Percentiles rank a stretch among this genome's conserved stretches.
Evolutionary conservation across 2,329 filamentous ascomycete genomes (phyloP).

Genomic region (Diaporthe vexans): DNA sequence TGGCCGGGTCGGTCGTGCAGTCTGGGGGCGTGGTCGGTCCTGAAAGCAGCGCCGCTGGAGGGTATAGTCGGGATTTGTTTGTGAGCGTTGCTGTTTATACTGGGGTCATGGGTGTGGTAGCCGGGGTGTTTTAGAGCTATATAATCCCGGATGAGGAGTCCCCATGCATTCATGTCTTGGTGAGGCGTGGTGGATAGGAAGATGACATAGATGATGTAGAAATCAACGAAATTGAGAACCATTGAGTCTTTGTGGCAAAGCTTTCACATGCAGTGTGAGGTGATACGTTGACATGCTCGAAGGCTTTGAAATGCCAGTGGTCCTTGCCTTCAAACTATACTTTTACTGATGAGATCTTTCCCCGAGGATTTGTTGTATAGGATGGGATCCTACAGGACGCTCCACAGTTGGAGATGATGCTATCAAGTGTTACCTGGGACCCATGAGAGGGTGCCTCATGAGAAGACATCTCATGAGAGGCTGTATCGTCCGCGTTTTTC

Average conservation of each 20-base stretch:
- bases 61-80: slow-evolving; percentile 4
- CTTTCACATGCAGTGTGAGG: not conserved
- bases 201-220: not conserved
- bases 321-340: not conserved
- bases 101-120: slow-evolving; percentile 34
- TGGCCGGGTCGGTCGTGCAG: slow-evolving; percentile 23
- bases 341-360: not conserved
- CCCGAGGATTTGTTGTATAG: too few relatives aligned
- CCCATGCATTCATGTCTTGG: too few relatives aligned
- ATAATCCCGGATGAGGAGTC: not conserved
- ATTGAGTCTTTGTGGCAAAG: not conserved
- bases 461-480: not conserved
- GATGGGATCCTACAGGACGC: too few relatives aligned
- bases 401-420: too few relatives aligned
- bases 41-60: not conserved
- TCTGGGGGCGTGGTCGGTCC: not conserved
- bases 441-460: not conserved
- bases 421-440: too few relatives aligned
- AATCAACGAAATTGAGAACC: not conserved
- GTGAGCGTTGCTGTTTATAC: slow-evolving; percentile 22
- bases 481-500: too few relatives aligned
- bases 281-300: not conserved
- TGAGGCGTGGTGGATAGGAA: not conserved
- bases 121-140: not conserved
- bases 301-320: not conserved